Percentiles rank a stretch among this genome's conserved stretches.
These are phyloP conservation scores for Didymella segeticola DNA, from an alignment of 2,329 filamentous ascomycete genomes.

Conservation along the genomic window DNA sequence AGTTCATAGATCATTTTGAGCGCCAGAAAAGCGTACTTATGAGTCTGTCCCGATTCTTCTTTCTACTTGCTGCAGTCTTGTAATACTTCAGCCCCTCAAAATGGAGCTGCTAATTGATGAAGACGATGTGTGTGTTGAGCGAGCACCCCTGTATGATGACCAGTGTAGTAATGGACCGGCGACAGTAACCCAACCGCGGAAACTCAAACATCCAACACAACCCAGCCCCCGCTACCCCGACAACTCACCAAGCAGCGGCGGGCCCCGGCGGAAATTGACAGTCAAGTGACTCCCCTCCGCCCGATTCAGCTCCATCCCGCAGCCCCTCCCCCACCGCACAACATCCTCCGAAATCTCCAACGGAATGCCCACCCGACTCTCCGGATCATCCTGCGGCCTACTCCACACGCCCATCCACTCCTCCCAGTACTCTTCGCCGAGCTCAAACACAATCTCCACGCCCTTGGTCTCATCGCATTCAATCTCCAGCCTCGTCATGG, in stretches of 20 bases:
- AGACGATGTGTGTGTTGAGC: too few relatives aligned
- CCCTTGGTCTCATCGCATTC: neutral
- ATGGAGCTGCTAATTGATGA: too few relatives aligned
- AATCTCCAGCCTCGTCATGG: slow-evolving; percentile 4
- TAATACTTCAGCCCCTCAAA: too few relatives aligned
- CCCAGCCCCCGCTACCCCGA: neutral
- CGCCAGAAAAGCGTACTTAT: too few relatives aligned
- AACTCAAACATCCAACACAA: too few relatives aligned
- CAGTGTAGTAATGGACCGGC: too few relatives aligned
- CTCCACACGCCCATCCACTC: slow-evolving; percentile 13
- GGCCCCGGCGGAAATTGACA: slow-evolving; percentile 4
- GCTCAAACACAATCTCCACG: slow-evolving; percentile 8
- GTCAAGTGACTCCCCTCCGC: slow-evolving; percentile 8
- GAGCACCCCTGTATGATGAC: too few relatives aligned
- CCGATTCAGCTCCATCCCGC: slow-evolving; percentile 7
- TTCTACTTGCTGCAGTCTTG: too few relatives aligned
- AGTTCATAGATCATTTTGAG: too few relatives aligned
- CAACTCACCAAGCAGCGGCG: neutral
- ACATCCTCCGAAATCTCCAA: slow-evolving; percentile 4
- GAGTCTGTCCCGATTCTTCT: too few relatives aligned
- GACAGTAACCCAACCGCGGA: too few relatives aligned
- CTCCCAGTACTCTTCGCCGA: neutral
- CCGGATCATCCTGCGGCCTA: neutral
- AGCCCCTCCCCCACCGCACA: slow-evolving; percentile 2
- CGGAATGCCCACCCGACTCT: slow-evolving; percentile 1